phyloP scores from a whole-genome alignment of 352 stramenopile species.

The Globisporangium cederbergense region DNA sequence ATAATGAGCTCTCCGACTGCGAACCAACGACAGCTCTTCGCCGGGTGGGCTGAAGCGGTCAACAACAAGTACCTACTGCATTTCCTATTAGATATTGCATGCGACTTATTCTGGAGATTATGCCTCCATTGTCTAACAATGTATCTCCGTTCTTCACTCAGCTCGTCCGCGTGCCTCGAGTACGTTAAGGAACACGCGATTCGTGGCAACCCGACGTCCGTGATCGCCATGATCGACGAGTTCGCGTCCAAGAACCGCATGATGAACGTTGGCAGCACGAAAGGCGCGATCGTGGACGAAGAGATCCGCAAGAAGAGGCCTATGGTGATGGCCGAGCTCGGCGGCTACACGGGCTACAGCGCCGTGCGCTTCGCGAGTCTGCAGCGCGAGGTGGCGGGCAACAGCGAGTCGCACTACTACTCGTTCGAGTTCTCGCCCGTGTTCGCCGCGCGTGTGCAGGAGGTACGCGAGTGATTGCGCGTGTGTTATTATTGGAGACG shows the following conservation, averaged over 20 bases:
- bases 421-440: constrained; percentile 42
- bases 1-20: neutral
- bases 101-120: too few relatives aligned
- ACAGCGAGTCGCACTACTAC: constrained; percentile 33
- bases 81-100: neutral
- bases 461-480: constrained; percentile 23
- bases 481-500: neutral
- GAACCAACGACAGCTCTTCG: neutral
- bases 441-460: constrained; percentile 25
- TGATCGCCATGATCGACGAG: constrained; percentile 30
- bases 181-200: constrained; percentile 34
- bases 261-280: constrained; percentile 37
- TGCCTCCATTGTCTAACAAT: too few relatives aligned
- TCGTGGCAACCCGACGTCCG: constrained; percentile 29
- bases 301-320: constrained; percentile 37
- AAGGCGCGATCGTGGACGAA: constrained; percentile 26
- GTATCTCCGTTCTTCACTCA: neutral
- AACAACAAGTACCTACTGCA: neutral
- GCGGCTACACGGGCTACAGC: constrained; percentile 42
- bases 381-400: constrained; percentile 31
- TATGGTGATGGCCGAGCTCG: constrained; percentile 39
- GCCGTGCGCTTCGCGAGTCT: constrained; percentile 38
- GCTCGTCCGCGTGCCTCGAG: constrained; percentile 19
- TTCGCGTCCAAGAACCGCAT: constrained; percentile 27
- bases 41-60: neutral